These are phyloP conservation scores for Fusarium anthophilum DNA, from an alignment of 2,329 filamentous ascomycete species.

Conservation along the genomic window DNA sequence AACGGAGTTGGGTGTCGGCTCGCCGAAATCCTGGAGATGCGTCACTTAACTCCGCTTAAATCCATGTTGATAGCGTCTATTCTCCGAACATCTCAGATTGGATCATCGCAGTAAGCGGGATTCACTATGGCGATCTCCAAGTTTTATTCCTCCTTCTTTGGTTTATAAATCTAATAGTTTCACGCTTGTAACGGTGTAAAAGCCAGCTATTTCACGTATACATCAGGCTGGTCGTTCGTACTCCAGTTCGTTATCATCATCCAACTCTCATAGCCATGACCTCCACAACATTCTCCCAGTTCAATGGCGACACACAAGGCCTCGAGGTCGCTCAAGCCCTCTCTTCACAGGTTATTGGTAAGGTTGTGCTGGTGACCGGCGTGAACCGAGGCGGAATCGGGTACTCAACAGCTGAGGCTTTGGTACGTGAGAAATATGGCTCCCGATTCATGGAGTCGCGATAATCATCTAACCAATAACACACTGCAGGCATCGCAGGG, in stretches of 20 bases:
- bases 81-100: neutral
- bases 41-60: neutral
- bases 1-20: neutral
- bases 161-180: accelerated
- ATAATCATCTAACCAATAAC: accelerated
- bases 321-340: neutral
- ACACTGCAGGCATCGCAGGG: neutral
- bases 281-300: neutral
- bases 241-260: too few relatives aligned
- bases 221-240: too few relatives aligned
- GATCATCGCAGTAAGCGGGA: neutral
- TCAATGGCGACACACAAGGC: neutral
- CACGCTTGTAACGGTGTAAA: too few relatives aligned
- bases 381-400: neutral
- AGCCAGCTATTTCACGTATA: too few relatives aligned
- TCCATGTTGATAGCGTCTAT: neutral
- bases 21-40: neutral
- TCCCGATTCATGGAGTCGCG: accelerated
- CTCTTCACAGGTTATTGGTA: neutral
- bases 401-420: neutral
- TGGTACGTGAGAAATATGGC: neutral
- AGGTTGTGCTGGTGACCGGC: neutral
- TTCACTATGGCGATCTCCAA: neutral
- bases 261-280: neutral
- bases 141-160: too few relatives aligned